Conservation (phyloP, 2,329 filamentous ascomycete species). For the Nothopassalora personata region DNA sequence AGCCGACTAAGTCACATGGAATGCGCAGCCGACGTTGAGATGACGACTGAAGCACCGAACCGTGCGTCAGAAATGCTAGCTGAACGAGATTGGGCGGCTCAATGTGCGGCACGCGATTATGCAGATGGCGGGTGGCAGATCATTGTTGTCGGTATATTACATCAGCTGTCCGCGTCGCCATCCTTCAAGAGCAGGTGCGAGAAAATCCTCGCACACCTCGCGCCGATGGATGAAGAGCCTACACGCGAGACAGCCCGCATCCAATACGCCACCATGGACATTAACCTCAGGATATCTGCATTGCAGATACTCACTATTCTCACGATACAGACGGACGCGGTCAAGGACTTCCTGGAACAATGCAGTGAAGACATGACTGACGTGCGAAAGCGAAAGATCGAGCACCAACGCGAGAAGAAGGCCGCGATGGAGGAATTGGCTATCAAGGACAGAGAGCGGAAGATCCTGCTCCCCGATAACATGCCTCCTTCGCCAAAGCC, state of each 20-base stretch:
- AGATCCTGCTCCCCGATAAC: constrained; percentile 67
- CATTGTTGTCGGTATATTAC: constrained; percentile 78
- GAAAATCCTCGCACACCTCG: constrained; percentile 72
- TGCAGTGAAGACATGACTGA: constrained; percentile 92
- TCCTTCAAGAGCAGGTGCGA: constrained; percentile 68
- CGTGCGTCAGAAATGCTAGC: constrained; percentile 70
- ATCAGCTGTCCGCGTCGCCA: constrained; percentile 75
- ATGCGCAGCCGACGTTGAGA: constrained; percentile 55
- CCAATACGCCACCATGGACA: constrained; percentile 69
- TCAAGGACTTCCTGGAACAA: constrained; percentile 84
- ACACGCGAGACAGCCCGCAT: constrained; percentile 66
- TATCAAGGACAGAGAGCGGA: constrained; percentile 37
- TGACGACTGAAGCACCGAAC: constrained; percentile 42
- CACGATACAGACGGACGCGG: constrained; percentile 76
- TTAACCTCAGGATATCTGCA: constrained; percentile 74
- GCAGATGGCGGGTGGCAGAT: constrained; percentile 84
- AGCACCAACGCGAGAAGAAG: constrained; percentile 75
- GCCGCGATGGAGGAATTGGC: constrained; percentile 51
- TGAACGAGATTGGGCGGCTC: constrained; percentile 77
- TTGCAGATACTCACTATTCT: constrained; percentile 83
- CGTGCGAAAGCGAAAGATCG: constrained; percentile 92
- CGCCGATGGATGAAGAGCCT: constrained; percentile 69
- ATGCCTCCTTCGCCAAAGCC: constrained; percentile 57
- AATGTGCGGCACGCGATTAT: constrained; percentile 78
- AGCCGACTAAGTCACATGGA: constrained; percentile 71